Evolutionary conservation across 345 rosid species (phyloP).

Genomic region (Erodium maritimum): DNA sequence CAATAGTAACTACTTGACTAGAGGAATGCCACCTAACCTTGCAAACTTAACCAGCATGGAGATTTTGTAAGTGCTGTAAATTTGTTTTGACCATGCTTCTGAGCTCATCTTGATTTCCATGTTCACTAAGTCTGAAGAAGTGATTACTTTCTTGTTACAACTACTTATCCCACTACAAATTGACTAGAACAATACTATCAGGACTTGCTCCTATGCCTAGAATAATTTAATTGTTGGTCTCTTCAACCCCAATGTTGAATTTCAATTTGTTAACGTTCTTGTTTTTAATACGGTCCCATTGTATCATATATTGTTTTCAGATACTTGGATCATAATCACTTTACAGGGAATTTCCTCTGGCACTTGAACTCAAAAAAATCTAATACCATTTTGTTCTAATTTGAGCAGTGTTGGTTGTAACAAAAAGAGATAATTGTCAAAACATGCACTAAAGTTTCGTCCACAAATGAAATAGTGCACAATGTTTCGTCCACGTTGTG

Average conservation of each 20-base stretch:
- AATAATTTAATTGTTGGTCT: conserved; percentile 69
- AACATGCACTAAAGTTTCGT: too few relatives aligned
- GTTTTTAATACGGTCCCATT: background rate
- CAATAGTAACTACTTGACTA: conserved; percentile 80
- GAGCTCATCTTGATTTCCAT: too few relatives aligned
- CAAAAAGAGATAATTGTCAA: too few relatives aligned
- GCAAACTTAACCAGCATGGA: conserved; percentile 81
- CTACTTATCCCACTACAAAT: conserved; percentile 75
- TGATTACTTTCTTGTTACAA: conserved; percentile 22
- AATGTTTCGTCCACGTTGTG: too few relatives aligned
- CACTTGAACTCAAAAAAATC: background rate
- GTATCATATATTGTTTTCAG: conserved; percentile 21
- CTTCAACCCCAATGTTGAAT: background rate
- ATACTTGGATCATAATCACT: conserved; percentile 75
- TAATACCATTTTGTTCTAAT: too few relatives aligned
- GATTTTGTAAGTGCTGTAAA: conserved; percentile 52
- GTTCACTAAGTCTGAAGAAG: too few relatives aligned
- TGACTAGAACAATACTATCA: conserved; percentile 62
- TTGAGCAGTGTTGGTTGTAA: conserved; percentile 3
- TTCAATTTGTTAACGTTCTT: background rate
- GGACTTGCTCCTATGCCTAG: conserved; percentile 65
- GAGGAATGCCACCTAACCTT: conserved; percentile 89
- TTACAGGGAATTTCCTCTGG: conserved; percentile 25
- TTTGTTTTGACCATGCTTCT: background rate
- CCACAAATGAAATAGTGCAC: too few relatives aligned